These are phyloP conservation scores for Salix brachista DNA, from an alignment of 345 rosid genomes.

Conservation along the genomic window DNA sequence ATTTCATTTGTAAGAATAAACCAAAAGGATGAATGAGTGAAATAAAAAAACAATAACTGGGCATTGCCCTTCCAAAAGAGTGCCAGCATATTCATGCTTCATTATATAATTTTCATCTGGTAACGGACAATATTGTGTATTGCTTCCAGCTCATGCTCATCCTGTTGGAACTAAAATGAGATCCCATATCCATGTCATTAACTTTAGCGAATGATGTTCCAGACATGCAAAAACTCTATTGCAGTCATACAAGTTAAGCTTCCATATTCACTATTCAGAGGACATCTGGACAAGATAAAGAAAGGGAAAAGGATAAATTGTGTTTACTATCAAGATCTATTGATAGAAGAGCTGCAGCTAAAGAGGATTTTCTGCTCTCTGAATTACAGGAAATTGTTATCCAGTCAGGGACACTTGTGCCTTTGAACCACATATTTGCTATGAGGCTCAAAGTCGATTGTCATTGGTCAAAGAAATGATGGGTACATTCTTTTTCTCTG, in stretches of 20 bases:
- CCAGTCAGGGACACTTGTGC: not conserved
- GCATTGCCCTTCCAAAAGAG: not conserved
- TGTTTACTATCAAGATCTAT: too few relatives aligned
- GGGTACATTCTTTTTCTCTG: too few relatives aligned
- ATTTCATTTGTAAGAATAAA: slow-evolving; percentile 6
- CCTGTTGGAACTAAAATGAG: not conserved
- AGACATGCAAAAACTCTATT: not conserved
- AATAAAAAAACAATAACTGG: not conserved
- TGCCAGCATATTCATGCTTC: not conserved
- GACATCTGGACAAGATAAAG: not conserved
- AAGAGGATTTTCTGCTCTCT: not conserved
- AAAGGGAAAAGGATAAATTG: not conserved
- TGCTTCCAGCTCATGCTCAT: not conserved
- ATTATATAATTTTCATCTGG: not conserved
- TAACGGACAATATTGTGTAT: not conserved
- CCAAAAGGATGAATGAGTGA: slow-evolving; percentile 5
- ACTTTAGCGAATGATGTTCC: not conserved
- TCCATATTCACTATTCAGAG: not conserved
- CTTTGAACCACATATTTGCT: too few relatives aligned
- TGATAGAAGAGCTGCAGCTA: not conserved
- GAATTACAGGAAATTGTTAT: not conserved
- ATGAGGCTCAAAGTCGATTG: too few relatives aligned
- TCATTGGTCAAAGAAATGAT: too few relatives aligned
- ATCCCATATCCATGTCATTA: not conserved
- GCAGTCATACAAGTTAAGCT: not conserved